Conservation (phyloP, 306 rosid genomes). For the Vachellia pachyceras region DNA sequence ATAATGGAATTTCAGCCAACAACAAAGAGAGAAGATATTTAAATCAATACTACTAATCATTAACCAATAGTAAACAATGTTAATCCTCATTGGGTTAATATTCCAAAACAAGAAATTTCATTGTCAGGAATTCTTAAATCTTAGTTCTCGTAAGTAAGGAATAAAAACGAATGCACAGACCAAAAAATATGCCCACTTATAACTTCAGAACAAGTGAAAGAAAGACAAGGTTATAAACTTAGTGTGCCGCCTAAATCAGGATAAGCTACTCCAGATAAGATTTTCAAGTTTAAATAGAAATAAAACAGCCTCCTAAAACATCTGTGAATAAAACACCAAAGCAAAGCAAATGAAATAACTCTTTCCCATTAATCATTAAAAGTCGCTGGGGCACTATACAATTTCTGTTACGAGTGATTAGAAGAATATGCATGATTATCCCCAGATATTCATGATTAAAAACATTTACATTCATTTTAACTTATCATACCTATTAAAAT, state of each 20-base stretch:
- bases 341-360: not conserved
- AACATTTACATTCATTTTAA: not conserved
- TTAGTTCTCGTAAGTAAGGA: not conserved
- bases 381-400: not conserved
- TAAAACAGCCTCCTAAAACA: not conserved
- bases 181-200: not conserved
- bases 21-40: not conserved
- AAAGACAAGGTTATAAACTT: not conserved
- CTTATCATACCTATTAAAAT: not conserved
- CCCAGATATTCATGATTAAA: conserved; percentile 1
- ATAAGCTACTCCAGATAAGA: not conserved
- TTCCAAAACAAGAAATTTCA: not conserved
- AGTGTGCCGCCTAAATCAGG: not conserved
- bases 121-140: not conserved
- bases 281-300: not conserved
- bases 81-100: not conserved
- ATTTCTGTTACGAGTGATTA: not conserved
- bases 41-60: not conserved
- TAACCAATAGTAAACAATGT: not conserved
- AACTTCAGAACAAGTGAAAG: not conserved
- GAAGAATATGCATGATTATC: not conserved
- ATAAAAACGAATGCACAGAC: not conserved
- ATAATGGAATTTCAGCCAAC: not conserved
- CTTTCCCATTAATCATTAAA: not conserved
- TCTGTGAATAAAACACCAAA: not conserved